Evolutionary conservation across 208 protist species (phyloP), one percentile per base, ranked within the genome.

Genomic region (Leishmania aethiopica): DNA sequence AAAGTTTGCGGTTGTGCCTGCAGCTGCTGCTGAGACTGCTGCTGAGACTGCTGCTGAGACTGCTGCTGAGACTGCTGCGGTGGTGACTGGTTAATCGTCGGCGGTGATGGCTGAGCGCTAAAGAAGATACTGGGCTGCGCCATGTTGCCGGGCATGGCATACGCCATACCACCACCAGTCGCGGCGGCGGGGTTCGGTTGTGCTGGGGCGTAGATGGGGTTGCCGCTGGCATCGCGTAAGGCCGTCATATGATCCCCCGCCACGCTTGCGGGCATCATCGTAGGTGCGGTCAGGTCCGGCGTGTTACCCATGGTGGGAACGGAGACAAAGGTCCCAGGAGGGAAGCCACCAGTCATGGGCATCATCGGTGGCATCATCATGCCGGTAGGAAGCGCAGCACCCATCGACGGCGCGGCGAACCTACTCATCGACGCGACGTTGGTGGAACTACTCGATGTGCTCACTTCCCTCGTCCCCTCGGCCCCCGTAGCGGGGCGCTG

Each of bases 141-240:
- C 72, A 76, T 76, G 51, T 40, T 60, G 51, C 72, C n/a, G 6
- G 40, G 62, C n/a, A 76, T 57, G 2, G 76, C 60, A 42, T 81
- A 81, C n/a, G 81, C 35, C 80, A 83, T 57, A 7, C 80, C 70
- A 7, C 80, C 70, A 32, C 47, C 28, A 17, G 75, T 25, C 8
- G 72, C 45, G 3, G 32, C 19, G 6, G 51, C n/a, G 10, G 78
- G 51, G 51, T 35, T 66, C 59, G 75, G 40, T 42, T 37, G 57
- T 1, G 72, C 22, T 0, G 75, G 28, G 45, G 70, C 45, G 75
- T 83, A 86, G 53, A 77, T 51, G 51, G 62, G 17, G 66, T 71
- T 86, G 49, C 83, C 78, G 53, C 77, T 74, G 10, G 42, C 49
- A 45, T 84, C 75, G 32, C 75, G 75, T 37, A 79, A 84, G 10